Evolutionary conservation across 2,329 filamentous ascomycete species (phyloP), one percentile per base, ranked within the genome.

Genomic region (Paecilomyces niveus): DNA sequence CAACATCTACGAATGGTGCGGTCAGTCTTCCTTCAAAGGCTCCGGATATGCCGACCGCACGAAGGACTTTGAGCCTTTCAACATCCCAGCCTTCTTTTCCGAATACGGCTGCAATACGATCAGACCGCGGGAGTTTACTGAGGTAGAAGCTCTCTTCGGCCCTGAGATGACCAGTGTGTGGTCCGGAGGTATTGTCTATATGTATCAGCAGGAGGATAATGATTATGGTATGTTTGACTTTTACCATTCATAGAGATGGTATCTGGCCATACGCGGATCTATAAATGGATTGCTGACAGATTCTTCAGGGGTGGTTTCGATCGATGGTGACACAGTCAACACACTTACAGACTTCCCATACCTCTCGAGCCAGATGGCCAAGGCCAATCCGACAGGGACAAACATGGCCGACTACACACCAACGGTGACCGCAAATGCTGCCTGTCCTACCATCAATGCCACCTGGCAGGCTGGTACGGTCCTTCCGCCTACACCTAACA

Each of bases 1-100:
- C 86, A 97, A 97, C 82, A 95, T 97, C 78, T 97, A 97, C 84
- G 95, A 91, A 51, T 97, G 93, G 93, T 97, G 93, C 73, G 93
- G 92, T 64, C 74, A 91, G 67, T 95, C 89, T 70, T 85, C 81
- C 66, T 93, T 89, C 78, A 70, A 80, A 31, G 72, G 82, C 60
- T 96, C 93, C 1, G 89, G 90, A 57, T 97, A 92, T 77, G 82
- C 87, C 63, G 81, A 85, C 59, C 88, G 92, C 72, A 90, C 91
- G 65, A 77, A 89, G 62, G 92, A 96, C 78, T 97, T 96, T 80
- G 76, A 81, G 60, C 85, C 87, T 72, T 97, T 93, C 82, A 89
- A 89, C 11, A 89, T 97, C 6, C 93, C 93, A 54, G 89, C 90
- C 68, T 97, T 97, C 87, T 96, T 97, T 71, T 92, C 93, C 63